Evolutionary conservation across 169 alveolate species (phyloP).

Genomic region (Cryptosporidium xiaoi): DNA sequence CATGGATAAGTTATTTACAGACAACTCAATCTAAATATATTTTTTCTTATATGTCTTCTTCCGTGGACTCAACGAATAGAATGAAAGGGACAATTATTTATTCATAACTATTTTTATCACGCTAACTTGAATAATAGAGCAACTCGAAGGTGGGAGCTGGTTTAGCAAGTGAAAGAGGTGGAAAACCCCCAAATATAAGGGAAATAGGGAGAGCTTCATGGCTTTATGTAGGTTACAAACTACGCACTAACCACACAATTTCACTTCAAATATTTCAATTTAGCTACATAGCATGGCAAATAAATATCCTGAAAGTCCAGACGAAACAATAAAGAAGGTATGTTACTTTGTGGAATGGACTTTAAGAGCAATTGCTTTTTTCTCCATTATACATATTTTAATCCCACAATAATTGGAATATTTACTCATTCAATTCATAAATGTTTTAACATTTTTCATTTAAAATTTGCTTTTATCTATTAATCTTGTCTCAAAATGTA

Average conservation of each 20-base stretch:
- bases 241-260: neutral
- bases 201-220: slow-evolving; percentile 72
- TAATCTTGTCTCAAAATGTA: neutral
- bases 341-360: neutral
- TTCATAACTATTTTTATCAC: too few relatives aligned
- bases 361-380: too few relatives aligned
- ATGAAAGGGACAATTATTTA: too few relatives aligned
- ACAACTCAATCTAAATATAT: too few relatives aligned
- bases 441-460: neutral
- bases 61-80: too few relatives aligned
- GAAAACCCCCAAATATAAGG: slow-evolving; percentile 46
- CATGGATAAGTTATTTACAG: too few relatives aligned
- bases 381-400: too few relatives aligned
- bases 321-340: slow-evolving; percentile 5
- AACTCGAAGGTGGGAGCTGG: neutral
- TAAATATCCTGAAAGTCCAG: slow-evolving; percentile 60
- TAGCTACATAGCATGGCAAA: slow-evolving; percentile 70
- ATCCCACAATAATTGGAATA: too few relatives aligned
- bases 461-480: neutral
- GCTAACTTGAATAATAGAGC: neutral
- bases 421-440: neutral
- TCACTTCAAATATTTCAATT: neutral
- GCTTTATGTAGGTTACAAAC: slow-evolving; percentile 43
- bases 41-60: too few relatives aligned
- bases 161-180: neutral